Base-by-base conservation (phyloP, 768 basidiomycete genomes). In the Daedaleopsis sinensis region DNA sequence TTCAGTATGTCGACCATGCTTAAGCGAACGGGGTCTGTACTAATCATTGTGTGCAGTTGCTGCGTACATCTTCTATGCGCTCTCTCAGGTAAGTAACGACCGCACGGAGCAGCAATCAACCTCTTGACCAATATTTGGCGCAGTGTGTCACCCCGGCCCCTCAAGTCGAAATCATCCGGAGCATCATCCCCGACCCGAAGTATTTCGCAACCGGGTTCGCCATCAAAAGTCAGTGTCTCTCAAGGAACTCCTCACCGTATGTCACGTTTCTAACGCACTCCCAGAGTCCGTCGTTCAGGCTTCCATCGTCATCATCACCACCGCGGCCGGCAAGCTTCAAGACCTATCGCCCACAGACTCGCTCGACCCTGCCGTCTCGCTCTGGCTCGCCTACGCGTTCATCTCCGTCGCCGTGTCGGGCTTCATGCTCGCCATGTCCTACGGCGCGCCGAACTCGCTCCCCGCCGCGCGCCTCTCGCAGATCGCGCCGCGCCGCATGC, bases 171-270 rank as follows among this genome's bases (percentile, higher is more conserved):
- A 78, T 79, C 42, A 68, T 79, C 35, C 75, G 78, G 6, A 77
- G 64, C 60, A 73, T 79, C 56, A 77, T 79, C 42, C 74, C 78
- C 1, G 75, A 79, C 64, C 76, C 78, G 39, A 69, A 74, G 57
- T 78, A 75, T 61, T 79, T 78, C 56, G 78, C 75, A 5, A 78
- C 77, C 9, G 77, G 74, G 4, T 79, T 77, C 61, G 74, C 77
- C 3, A 77, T 79, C 67, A 78, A 79, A 64, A 79, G 77, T 76
- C 63, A 19, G 72, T 62, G 12, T 2, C 35, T 38, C 37, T 21
- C 27, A 36, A 37, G 24, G 18, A 46, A 11, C 12, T 15, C 8
- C 11, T 19, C n/a, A 0, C 0, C 16, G 42, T n/a, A 32, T 32
- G 27, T 32, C 27, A 32, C 27, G 3, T 32, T 7, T 11, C 47